phyloP scores from a whole-genome alignment of 2,329 filamentous ascomycete genomes.

The Decorospora gaudefroyi region DNA sequence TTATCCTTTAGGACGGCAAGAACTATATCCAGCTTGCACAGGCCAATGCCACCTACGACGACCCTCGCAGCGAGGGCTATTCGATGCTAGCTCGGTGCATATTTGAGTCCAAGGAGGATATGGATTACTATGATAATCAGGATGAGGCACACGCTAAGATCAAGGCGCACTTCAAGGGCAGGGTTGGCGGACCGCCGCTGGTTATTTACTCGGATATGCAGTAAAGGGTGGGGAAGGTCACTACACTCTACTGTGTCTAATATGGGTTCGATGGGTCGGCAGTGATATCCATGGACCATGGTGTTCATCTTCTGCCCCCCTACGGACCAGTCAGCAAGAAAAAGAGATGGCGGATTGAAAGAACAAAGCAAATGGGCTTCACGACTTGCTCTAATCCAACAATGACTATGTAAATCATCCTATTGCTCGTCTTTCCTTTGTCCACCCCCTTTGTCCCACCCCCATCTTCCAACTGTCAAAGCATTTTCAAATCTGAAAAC shows the following conservation, averaged over 20 bases:
- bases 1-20: slow-evolving; percentile 66
- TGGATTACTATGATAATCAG: slow-evolving; percentile 69
- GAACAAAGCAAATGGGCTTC: too few species aligned
- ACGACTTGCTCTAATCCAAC: too few species aligned
- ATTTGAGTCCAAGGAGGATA: slow-evolving; percentile 68
- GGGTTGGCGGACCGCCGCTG: slow-evolving; percentile 34
- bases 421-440: too few species aligned
- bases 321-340: too few species aligned
- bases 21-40: slow-evolving; percentile 67
- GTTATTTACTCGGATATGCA: slow-evolving; percentile 34
- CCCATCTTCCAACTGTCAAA: too few species aligned
- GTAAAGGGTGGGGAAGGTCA: slow-evolving; percentile 23
- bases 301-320: background rate
- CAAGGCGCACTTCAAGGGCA: slow-evolving; percentile 45
- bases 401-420: too few species aligned
- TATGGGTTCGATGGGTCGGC: background rate
- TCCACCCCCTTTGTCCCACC: too few species aligned
- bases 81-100: slow-evolving; percentile 66
- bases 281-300: background rate
- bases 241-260: background rate
- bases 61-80: slow-evolving; percentile 67
- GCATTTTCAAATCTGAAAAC: too few species aligned
- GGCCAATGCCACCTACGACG: slow-evolving; percentile 60
- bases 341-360: too few species aligned
- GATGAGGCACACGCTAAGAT: slow-evolving; percentile 61